These are phyloP conservation scores for Ogataea polymorpha DNA, from an alignment of 805 yeast species.

Conservation along the genomic window DNA sequence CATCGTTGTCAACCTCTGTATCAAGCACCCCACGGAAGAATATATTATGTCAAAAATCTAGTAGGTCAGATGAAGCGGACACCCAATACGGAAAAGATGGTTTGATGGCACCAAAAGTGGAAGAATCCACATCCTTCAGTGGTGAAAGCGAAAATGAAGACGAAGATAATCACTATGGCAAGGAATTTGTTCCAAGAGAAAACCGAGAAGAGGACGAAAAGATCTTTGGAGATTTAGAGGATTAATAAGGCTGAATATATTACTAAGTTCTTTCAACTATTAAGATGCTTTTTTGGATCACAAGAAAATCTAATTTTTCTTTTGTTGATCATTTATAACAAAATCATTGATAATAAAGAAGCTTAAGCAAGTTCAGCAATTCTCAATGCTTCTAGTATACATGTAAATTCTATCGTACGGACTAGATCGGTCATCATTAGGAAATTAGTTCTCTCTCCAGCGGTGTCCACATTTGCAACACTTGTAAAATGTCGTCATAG, in stretches of 20 bases:
- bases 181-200: constrained; percentile 16
- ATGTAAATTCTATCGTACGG: no score
- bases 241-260: constrained; percentile 3
- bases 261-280: no score
- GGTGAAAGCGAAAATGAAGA: constrained; percentile 19
- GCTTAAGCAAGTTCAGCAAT: no score
- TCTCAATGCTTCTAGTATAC: no score
- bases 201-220: constrained; percentile 15
- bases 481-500: constrained; percentile 97
- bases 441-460: constrained; percentile 85
- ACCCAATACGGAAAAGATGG: constrained; percentile 14
- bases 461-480: constrained; percentile 91
- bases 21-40: constrained; percentile 16
- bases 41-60: constrained; percentile 9
- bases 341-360: no score
- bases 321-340: no score
- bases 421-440: no score
- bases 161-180: constrained; percentile 14
- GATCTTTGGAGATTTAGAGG: constrained; percentile 39
- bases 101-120: constrained; percentile 17
- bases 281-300: no score
- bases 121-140: constrained; percentile 16
- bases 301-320: no score
- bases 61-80: constrained; percentile 1
- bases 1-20: constrained; percentile 21